Evolutionary conservation across 176 grass and related monocot species (phyloP), one percentile per base, ranked within the genome.

Genomic region (Oryza glaberrima): DNA sequence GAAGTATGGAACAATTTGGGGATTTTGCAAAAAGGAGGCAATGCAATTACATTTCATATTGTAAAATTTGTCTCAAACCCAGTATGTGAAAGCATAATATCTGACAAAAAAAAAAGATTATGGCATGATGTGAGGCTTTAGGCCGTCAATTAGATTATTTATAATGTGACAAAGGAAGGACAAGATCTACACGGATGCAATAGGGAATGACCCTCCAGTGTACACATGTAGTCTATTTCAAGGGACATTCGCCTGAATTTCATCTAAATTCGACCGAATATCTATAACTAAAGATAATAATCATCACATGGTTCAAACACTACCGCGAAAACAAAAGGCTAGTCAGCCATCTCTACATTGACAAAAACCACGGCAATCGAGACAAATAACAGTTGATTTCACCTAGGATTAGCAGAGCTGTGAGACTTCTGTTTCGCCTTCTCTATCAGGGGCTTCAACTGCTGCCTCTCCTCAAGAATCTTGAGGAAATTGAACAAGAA

Each of bases 401-500:
- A 90, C 49, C 76, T 90, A 64, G 61, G 2, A 56, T 67, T 63
- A 63, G 58, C 87, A 46, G 88, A 36, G 72, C 88, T 86, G 20
- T 86, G 77, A 44, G 89, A 85, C 77, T 87, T 90, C 75, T 93
- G 88, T 41, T 93, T 94, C 19, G 92, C 95, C 82, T 94, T 94
- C 86, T 97, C 95, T 83, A 97, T 91, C 52, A 97, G 75, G 68
- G 95, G 92, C 46, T 93, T 97, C 75, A 97, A 22, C 67, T 97
- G 90, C 77, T 94, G 44, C 79, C 94, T 97, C 90, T 97, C 92
- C 25, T 94, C 95, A 1, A 97, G 93, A 83, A 97, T 91, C 76
- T 97, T 97, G 76, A 97, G 89, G 70, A 97, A 94, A 90, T 97
- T 97, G 77, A 97, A 97, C 46, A 97, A 47, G 90, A 99, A 99